phyloP scores from a whole-genome alignment of 2,329 filamentous ascomycete genomes.

The Aureobasidium pullulans region DNA sequence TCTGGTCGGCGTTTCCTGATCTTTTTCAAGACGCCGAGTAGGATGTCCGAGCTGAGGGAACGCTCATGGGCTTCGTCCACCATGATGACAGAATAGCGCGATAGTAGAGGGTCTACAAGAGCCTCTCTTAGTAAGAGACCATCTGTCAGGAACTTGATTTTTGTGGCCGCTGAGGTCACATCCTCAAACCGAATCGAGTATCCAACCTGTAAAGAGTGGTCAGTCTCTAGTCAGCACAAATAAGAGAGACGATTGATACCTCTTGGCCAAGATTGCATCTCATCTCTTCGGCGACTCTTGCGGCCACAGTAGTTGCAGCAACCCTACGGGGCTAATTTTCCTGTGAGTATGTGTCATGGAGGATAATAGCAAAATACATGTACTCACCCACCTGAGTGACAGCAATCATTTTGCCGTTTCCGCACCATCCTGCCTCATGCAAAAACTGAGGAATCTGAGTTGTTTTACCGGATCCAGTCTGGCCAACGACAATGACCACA shows the following conservation, averaged over 20 bases:
- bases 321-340: slow-evolving; percentile 68
- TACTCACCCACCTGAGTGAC: slow-evolving; percentile 71
- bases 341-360: slow-evolving; percentile 28
- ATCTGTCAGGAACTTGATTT: slow-evolving; percentile 93
- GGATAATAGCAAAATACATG: slow-evolving; percentile 13
- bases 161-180: slow-evolving; percentile 73
- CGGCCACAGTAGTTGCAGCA: slow-evolving; percentile 82
- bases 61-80: slow-evolving; percentile 95
- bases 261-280: slow-evolving; percentile 81
- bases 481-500: slow-evolving; percentile 83
- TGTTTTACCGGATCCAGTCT: slow-evolving; percentile 92
- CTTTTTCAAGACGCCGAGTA: slow-evolving; percentile 86
- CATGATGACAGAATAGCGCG: slow-evolving; percentile 92
- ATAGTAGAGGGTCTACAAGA: slow-evolving; percentile 82
- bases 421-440: slow-evolving; percentile 81
- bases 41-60: slow-evolving; percentile 83
- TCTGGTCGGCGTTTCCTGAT: slow-evolving; percentile 74
- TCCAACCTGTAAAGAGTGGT: slow-evolving; percentile 42
- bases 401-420: slow-evolving; percentile 72
- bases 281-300: slow-evolving; percentile 83
- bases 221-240: not conserved
- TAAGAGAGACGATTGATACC: slow-evolving; percentile 14
- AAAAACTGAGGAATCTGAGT: slow-evolving; percentile 93
- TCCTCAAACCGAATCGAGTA: slow-evolving; percentile 93
- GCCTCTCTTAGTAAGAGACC: slow-evolving; percentile 86